phyloP scores from a whole-genome alignment of 495 filamentous ascomycete genomes.

The Hyaloscypha hepaticicola region DNA sequence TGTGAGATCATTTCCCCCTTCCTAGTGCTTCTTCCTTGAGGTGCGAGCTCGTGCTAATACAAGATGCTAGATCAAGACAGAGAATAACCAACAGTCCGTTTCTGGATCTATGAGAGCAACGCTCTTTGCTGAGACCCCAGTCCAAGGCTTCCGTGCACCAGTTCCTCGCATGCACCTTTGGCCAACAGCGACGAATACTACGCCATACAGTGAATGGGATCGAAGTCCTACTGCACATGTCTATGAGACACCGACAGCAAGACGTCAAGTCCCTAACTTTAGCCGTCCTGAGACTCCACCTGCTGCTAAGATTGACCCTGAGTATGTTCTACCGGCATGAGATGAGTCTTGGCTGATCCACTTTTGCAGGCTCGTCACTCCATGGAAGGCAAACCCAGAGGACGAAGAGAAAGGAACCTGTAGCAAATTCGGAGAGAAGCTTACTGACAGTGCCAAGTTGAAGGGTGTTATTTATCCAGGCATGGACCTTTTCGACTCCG shows the following conservation, averaged over 20 bases:
- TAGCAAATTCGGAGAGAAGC: conserved; percentile 33
- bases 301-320: conserved; percentile 18
- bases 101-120: neutral
- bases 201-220: conserved; percentile 11
- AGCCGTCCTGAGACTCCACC: neutral
- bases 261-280: conserved; percentile 24
- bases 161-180: conserved; percentile 38
- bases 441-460: conserved; percentile 45
- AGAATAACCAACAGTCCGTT: neutral
- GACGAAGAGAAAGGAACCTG: conserved; percentile 33
- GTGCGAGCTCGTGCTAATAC: no score
- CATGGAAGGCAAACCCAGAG: conserved; percentile 18
- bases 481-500: conserved; percentile 88
- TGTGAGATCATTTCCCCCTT: neutral
- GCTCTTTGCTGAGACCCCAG: neutral
- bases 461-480: conserved; percentile 81
- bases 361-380: conserved; percentile 21
- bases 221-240: neutral
- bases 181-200: neutral
- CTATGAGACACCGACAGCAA: conserved; percentile 24
- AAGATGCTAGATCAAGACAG: conserved; percentile 9
- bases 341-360: neutral
- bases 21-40: no score
- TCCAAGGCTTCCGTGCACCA: conserved; percentile 31
- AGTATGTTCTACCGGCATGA: conserved; percentile 3